A percentile compares a stretch with the other conserved stretches of the same genome.
Evolutionary conservation across 192 early-diverging fungal genomes (phyloP).

Genomic region (Funneliformis mosseae): DNA sequence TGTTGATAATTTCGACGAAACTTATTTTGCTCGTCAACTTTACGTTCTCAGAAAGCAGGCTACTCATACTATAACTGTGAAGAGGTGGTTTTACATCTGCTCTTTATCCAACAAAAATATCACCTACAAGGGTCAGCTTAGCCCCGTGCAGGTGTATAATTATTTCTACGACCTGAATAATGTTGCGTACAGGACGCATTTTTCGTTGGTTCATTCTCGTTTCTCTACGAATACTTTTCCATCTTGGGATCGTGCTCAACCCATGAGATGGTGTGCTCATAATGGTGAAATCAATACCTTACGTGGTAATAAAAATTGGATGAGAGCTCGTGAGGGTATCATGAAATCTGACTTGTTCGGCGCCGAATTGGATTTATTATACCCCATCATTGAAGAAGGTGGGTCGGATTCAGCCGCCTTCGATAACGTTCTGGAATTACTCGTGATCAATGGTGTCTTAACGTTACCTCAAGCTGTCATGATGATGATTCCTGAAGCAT

Average conservation of each 20-base stretch:
- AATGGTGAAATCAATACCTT: constrained; percentile 99
- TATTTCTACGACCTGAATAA: constrained; percentile 92
- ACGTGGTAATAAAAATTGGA: constrained; percentile 99
- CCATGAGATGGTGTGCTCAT: constrained; percentile 97
- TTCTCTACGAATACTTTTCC: constrained; percentile 99
- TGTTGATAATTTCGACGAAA: constrained; percentile 48
- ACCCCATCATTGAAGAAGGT: constrained; percentile 94
- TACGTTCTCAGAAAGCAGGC: constrained; percentile 90
- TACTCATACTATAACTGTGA: constrained; percentile 80
- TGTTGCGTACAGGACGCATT: constrained; percentile 81
- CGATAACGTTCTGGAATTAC: constrained; percentile 94
- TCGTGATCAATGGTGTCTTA: constrained; percentile 88
- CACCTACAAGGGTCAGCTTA: constrained; percentile 96
- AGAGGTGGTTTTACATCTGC: constrained; percentile 97
- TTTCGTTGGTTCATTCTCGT: constrained; percentile 96
- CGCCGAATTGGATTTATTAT: constrained; percentile 74
- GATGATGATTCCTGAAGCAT: constrained; percentile 99
- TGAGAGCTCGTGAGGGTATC: constrained; percentile 96
- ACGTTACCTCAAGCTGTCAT: constrained; percentile 95
- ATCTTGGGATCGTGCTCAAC: constrained; percentile 98
- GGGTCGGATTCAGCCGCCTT: constrained; percentile 97
- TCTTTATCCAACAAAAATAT: constrained; percentile 93
- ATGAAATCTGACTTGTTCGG: constrained; percentile 85
- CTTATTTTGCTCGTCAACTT: constrained; percentile 80
- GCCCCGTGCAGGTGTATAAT: constrained; percentile 90